Base-by-base conservation (phyloP, 2,329 filamentous ascomycete species). In the Alternaria dauci region DNA sequence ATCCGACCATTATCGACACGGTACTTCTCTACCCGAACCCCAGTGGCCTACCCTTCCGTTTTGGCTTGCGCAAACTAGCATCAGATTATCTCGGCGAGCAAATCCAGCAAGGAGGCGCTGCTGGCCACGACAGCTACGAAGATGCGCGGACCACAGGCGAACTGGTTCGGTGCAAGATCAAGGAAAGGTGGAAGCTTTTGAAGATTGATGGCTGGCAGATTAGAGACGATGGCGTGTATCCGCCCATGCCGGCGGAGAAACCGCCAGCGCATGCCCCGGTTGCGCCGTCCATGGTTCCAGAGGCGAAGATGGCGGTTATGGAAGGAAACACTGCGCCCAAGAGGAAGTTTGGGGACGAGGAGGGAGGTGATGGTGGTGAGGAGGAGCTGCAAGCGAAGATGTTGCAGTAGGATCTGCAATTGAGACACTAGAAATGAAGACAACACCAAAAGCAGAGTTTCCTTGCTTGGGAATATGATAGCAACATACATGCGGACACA, bases 61-160 rank as follows among this genome's bases (percentile, higher is more conserved):
- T 91, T 70, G 87, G 91, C 3, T 85, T 99, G n/a, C 93, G 92
- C 73, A 82, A 82, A 60, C 86, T 99, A 0, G 89, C 90, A 74
- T 85, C 88, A 48, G 83, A 80, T n/a, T 82, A 91, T 61, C 85
- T 99, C 7, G 85, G 89, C 58, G 85, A 89, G 26, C 86, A 89
- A 54, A 97, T 99, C 38, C 95, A 99, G 78, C 87, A 88, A 36
- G 90, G 89, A 43, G 86, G 81, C 12, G 80, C 81, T 60, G 65
- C 79, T 18, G 95, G 95, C 0, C 95, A 99, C 77, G 95, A 99
- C 80, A 96, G 92, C 26, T 90, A 90, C 26, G 95, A 99, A 77
- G 95, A 99, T 74, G 93, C 95, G 0, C 86, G 90, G 47, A 92
- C 94, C 0, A 94, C 96, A 0, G 95, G 94, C 0, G 93, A 98